These are phyloP conservation scores for Corymbia maculata DNA, from an alignment of 345 rosid genomes.

Conservation along the genomic window DNA sequence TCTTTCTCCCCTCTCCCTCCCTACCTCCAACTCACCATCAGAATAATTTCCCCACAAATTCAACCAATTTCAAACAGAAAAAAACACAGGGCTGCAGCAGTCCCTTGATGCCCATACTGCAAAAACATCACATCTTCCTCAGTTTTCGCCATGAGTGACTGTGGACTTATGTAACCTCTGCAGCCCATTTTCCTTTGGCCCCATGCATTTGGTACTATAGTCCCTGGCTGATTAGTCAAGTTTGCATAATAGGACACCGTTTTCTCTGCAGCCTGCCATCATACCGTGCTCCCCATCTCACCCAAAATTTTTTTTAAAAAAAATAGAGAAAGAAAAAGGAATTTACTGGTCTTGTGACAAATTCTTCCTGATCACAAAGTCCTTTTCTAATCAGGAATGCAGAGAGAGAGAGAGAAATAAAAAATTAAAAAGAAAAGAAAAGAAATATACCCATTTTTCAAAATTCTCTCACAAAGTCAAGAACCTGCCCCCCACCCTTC, in stretches of 20 bases:
- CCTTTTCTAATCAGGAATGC: not conserved
- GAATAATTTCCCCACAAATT: not conserved
- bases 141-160: not conserved
- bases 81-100: not conserved
- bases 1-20: not conserved
- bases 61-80: not conserved
- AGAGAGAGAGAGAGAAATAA: not conserved
- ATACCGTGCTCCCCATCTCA: not conserved
- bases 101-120: not conserved
- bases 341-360: not conserved
- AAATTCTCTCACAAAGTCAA: not conserved
- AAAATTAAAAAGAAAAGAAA: not conserved
- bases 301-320: not conserved
- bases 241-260: not conserved
- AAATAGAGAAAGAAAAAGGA: not conserved
- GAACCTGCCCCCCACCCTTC: not conserved
- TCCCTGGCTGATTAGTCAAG: not conserved
- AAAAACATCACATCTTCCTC: not conserved
- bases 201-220: not conserved
- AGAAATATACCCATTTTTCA: not conserved
- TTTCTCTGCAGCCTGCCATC: not conserved
- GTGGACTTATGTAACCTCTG: not conserved
- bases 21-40: not conserved
- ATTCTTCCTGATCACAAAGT: not conserved
- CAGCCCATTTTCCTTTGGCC: not conserved